Evolutionary conservation across 805 yeast genomes (phyloP).

Genomic region (Metschnikowia lunata): DNA sequence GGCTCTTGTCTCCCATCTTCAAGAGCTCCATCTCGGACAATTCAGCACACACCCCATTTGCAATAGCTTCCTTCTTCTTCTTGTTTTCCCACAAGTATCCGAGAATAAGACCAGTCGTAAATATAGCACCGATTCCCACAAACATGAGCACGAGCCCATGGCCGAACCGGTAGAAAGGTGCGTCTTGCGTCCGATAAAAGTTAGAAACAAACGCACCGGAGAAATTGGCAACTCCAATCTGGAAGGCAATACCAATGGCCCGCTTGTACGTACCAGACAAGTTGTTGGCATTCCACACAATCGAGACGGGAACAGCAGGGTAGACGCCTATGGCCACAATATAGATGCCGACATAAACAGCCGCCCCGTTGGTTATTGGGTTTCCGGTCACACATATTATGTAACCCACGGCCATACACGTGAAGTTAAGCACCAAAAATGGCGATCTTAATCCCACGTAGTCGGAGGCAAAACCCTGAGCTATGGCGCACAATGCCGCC

Average conservation of each 20-base stretch:
- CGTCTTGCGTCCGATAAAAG: conserved; percentile 26
- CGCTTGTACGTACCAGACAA: conserved; percentile 33
- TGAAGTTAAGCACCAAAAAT: conserved; percentile 21
- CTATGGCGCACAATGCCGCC: conserved; percentile 28
- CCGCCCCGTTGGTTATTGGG: conserved; percentile 20
- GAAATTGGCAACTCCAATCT: conserved; percentile 37
- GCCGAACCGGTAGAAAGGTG: conserved; percentile 27
- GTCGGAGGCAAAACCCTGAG: conserved; percentile 25
- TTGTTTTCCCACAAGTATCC: conserved; percentile 5
- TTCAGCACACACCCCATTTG: conserved; percentile 26
- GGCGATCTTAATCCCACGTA: conserved; percentile 27
- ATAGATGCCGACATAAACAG: conserved; percentile 29
- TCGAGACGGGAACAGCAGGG: conserved; percentile 27
- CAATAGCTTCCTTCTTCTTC: conserved; percentile 10
- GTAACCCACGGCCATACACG: conserved; percentile 31
- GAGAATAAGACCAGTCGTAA: not conserved
- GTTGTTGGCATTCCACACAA: conserved; percentile 36
- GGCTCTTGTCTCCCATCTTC: conserved; percentile 41
- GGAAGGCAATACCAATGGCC: conserved; percentile 37
- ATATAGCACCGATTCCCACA: conserved; percentile 23
- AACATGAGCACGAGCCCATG: conserved; percentile 31
- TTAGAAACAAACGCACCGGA: conserved; percentile 35
- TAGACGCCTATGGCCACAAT: conserved; percentile 28
- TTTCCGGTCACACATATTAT: conserved; percentile 25
- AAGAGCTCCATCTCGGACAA: conserved; percentile 24